phyloP scores from a whole-genome alignment of 495 filamentous ascomycete genomes.

The Choiromyces venosus region DNA sequence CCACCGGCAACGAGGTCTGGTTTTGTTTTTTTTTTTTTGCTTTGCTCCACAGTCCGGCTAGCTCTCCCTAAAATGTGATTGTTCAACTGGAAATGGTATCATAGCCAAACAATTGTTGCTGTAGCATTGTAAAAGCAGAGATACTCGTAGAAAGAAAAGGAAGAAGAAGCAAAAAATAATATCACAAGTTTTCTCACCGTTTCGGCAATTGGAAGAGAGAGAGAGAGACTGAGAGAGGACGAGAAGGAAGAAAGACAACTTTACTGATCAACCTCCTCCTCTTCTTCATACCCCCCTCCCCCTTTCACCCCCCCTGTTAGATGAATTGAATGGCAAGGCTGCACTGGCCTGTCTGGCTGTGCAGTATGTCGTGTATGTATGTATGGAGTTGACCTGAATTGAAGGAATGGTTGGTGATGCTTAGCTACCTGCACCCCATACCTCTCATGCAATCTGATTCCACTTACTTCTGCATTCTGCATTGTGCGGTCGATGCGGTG shows the following conservation, averaged over 20 bases:
- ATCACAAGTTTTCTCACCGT: neutral
- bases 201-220: neutral
- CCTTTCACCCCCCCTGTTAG: neutral
- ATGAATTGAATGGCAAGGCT: neutral
- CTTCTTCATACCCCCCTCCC: too few relatives aligned
- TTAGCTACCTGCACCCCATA: conserved; percentile 1
- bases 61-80: neutral
- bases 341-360: neutral
- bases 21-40: too few relatives aligned
- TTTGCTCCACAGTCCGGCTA: neutral
- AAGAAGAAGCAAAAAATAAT: conserved; percentile 5
- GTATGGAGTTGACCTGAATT: neutral
- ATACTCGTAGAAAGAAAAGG: neutral
- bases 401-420: neutral
- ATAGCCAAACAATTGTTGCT: neutral
- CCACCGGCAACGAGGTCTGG: neutral
- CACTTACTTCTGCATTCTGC: neutral
- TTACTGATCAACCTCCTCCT: neutral
- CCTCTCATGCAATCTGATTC: neutral
- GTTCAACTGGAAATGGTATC: neutral
- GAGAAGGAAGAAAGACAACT: neutral
- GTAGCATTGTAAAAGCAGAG: conserved; percentile 1
- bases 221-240: neutral
- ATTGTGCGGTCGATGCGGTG: neutral
- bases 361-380: neutral